Base-by-base conservation (phyloP, 257 asterid genomes). In the Misopates orontium region DNA sequence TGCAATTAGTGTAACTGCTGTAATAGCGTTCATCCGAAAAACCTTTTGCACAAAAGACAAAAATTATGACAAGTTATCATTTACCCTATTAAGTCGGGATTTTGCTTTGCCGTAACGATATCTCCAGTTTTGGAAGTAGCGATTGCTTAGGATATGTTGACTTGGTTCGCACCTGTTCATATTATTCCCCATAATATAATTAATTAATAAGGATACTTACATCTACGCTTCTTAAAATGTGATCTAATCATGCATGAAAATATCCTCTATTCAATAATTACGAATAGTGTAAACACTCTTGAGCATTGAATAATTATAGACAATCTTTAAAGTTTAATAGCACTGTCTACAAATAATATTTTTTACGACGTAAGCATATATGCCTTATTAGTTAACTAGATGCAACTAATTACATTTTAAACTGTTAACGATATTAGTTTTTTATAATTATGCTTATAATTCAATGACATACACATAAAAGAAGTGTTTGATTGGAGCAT, bases 401-500 rank as follows among this genome's bases (percentile, higher is more conserved):
- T 28, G 36, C 42, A 9, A 36, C 4, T 36, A 36, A 1, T 52
- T 51, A 21, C 6, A 21, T 59, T 40, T n/a, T 57, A 2, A 28
- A 28, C 36, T 2, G 36, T 28, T 18, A 48, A 58, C 4, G 11
- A 20, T 49, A 50, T 58, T 49, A 24, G 7, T 18, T 49, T 23
- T 53, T 32, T 45, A 49, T 64, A 4, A 36, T 56, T 52, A 25
- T 65, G 56, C 47, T 65, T 21, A 48, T n/a, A 45, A 31, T 45
- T 2, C 7, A 28, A 28, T 28, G 36, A 40, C 64, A 66, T 68
- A 73, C 60, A 56, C 61, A 77, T 70, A 66, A 74, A 53, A 56
- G 66, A 36, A 10, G 1, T 36, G 8, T 73, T 28, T 69, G 66
- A 50, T 49, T 60, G 71, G 68, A 60, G 76, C 74, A 78, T 42